phyloP scores from a whole-genome alignment of 2,329 filamentous ascomycete species.

The Talaromyces sp. region DNA sequence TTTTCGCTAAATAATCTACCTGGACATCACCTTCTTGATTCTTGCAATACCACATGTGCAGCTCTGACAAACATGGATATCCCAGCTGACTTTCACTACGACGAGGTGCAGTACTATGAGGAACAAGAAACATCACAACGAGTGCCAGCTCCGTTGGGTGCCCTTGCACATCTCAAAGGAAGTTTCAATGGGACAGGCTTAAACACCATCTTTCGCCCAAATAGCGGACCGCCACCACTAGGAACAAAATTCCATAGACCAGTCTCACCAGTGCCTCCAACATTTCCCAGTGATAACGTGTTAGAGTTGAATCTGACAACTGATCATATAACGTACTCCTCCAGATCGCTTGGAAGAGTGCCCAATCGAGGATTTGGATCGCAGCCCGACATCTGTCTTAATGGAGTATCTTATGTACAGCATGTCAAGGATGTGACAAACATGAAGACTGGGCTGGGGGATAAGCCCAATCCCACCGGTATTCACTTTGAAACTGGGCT shows the following conservation, averaged over 20 bases:
- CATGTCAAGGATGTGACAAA: not conserved
- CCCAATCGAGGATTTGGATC: not conserved
- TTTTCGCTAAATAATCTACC: too few relatives aligned
- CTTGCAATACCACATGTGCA: too few relatives aligned
- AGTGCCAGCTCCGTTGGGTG: not conserved
- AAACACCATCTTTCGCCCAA: not conserved
- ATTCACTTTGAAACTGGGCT: conserved; percentile 43
- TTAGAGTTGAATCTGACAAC: not conserved
- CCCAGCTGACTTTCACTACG: too few relatives aligned
- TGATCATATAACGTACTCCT: not conserved
- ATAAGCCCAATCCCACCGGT: conserved; percentile 13
- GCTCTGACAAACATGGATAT: too few relatives aligned
- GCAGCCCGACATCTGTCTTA: not conserved
- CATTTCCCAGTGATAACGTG: not conserved
- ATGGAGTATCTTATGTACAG: not conserved
- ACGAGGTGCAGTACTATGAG: too few relatives aligned
- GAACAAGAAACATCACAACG: too few relatives aligned
- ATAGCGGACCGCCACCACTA: not conserved
- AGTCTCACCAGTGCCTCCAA: not conserved
- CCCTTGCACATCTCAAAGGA: not conserved
- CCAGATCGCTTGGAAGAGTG: not conserved
- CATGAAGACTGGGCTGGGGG: not conserved
- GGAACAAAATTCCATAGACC: too few relatives aligned
- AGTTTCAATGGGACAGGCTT: not conserved
- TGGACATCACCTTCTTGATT: too few relatives aligned